These are phyloP conservation scores for Nicotiana benthamiana DNA, from an alignment of 257 asterid species.

Conservation along the genomic window DNA sequence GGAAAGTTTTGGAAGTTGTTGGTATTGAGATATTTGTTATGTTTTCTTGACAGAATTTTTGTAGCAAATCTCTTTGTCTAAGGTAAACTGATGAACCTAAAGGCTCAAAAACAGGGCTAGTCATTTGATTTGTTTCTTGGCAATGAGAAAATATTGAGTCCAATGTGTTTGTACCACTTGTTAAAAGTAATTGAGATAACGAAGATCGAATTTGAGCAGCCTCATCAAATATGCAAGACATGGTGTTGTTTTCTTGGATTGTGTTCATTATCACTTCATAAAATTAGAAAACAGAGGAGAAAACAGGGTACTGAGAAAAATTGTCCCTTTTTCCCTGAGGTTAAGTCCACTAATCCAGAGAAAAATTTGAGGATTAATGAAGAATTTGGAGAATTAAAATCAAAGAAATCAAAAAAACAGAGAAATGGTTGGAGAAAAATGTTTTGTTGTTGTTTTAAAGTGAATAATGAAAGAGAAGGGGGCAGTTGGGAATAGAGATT, in stretches of 20 bases:
- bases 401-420: not conserved
- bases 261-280: slow-evolving; percentile 26
- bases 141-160: slow-evolving; percentile 75
- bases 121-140: slow-evolving; percentile 17
- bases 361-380: slow-evolving; percentile 24
- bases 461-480: slow-evolving; percentile 1
- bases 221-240: slow-evolving; percentile 13
- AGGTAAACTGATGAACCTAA: slow-evolving; percentile 69
- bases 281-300: slow-evolving; percentile 7
- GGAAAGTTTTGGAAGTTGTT: slow-evolving; percentile 5
- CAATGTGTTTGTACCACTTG: slow-evolving; percentile 57
- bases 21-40: slow-evolving; percentile 10
- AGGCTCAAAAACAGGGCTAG: slow-evolving; percentile 28
- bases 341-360: slow-evolving; percentile 10
- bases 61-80: slow-evolving; percentile 54
- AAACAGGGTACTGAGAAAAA: slow-evolving; percentile 9
- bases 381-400: not conserved
- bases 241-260: slow-evolving; percentile 22
- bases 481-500: slow-evolving; percentile 8
- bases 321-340: not conserved
- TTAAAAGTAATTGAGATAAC: slow-evolving; percentile 52
- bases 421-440: not conserved
- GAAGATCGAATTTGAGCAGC: slow-evolving; percentile 38
- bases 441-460: not conserved
- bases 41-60: slow-evolving; percentile 39